Evolutionary conservation across 2,329 filamentous ascomycete genomes (phyloP), one percentile per base, ranked within the genome.

Genomic region (Fusarium poae): DNA sequence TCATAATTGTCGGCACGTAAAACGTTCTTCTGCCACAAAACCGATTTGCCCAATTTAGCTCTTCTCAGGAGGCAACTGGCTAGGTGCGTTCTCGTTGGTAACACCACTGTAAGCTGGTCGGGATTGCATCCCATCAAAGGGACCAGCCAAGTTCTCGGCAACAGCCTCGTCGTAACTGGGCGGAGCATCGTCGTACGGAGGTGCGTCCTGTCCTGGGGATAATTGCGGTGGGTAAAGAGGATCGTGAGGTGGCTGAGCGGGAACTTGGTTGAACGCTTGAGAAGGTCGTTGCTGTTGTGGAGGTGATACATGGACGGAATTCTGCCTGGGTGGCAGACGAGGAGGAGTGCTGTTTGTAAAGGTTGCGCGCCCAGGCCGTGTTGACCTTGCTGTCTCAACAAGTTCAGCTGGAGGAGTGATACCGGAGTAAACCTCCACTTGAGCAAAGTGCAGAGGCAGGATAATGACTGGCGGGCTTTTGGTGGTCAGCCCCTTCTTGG

Each of bases 121-220:
- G 27, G 90, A 76, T 40, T 79, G 76, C 65, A 74, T 67, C 82
- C 64, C 91, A 76, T 93, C 87, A 57, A 93, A 88, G 2, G 93
- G 92, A 35, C 88, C 90, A 0, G 82, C 79, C 65, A 96, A 80
- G 61, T 90, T 88, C 68, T 92, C 90, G 9, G 93, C 94, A 80
- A 97, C 90, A 15, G 93, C 94, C 79, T 97, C 94, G 79, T 97
- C 94, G 76, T 98, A 98, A 74, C 93, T 97, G 10, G 94, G 94
- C 20, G 95, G 94, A n/a, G 93, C 92, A 57, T 96, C 93, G 32
- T 93, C 90, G 68, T 87, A 83, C 1, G 77, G 75, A 20, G 82
- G 78, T 2, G 77, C 83, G 11, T 79, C 77, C 35, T 84, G 83
- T n/a, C 77, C 77, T 1, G 77, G 75, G 6, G 66, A 72, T 21